A percentile compares a stretch with the other conserved stretches of the same genome.
These are phyloP conservation scores for Fusarium abutilonis DNA, from an alignment of 2,329 filamentous ascomycete genomes.

Conservation along the genomic window DNA sequence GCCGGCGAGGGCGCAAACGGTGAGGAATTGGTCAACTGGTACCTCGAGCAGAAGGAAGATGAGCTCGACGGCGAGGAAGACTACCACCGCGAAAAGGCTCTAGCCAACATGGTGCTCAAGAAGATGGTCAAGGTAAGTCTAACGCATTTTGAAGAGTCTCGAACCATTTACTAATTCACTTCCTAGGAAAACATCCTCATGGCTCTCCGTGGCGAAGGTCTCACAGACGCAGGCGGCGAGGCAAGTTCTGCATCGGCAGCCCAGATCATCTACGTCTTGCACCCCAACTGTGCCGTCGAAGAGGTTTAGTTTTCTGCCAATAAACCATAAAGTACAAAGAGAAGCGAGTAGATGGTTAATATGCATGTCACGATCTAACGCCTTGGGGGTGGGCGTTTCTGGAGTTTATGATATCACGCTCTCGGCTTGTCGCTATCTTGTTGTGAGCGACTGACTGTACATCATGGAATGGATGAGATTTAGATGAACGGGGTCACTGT, in stretches of 20 bases:
- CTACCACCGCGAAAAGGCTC: slow-evolving; percentile 75
- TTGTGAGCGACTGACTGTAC: slow-evolving; percentile 23
- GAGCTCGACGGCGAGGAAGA: slow-evolving; percentile 85
- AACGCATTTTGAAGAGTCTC: not conserved
- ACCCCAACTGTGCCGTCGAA: slow-evolving; percentile 92
- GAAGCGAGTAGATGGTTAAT: slow-evolving; percentile 2
- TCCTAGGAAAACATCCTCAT: slow-evolving; percentile 87
- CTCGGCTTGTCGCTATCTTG: slow-evolving; percentile 13
- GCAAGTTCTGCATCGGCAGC: slow-evolving; percentile 53
- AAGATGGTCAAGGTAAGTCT: slow-evolving; percentile 89
- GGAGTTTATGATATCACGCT: slow-evolving; percentile 35
- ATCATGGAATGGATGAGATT: slow-evolving; percentile 15
- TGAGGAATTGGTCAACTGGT: slow-evolving; percentile 85
- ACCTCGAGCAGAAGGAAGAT: slow-evolving; percentile 88
- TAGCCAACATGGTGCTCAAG: slow-evolving; percentile 88
- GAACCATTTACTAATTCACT: slow-evolving; percentile 50
- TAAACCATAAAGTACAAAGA: not conserved
- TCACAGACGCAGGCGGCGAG: slow-evolving; percentile 60
- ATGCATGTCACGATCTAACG: slow-evolving; percentile 29
- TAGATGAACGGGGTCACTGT: slow-evolving; percentile 3
- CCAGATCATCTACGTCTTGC: slow-evolving; percentile 80
- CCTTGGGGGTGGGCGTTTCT: slow-evolving; percentile 33
- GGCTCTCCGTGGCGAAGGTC: slow-evolving; percentile 74
- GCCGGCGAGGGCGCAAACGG: slow-evolving; percentile 85
- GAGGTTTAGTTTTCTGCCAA: slow-evolving; percentile 54